Evolutionary conservation across 257 asterid genomes (phyloP), one percentile per base, ranked within the genome.

Genomic region (Rehmannia glutinosa): DNA sequence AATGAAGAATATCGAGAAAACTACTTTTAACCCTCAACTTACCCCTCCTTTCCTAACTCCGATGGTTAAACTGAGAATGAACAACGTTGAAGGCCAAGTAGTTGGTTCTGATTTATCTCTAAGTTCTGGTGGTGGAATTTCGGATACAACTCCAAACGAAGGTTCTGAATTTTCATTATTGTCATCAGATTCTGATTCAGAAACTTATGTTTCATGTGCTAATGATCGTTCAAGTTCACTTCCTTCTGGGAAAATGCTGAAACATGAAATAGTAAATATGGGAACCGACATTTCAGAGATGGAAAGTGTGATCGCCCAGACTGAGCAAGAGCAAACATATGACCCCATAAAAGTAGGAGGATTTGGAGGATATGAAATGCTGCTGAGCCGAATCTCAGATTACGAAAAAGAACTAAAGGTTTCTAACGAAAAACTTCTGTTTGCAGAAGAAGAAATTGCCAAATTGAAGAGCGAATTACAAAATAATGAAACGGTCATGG

Each of bases 121-220:
- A 51, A 83, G 86, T 82, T 82, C 90, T 24, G 85, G 84, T 25
- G 78, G 87, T 63, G 86, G 84, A 56, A 79, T 72, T 65, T 91
- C 83, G 1, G 83, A 75, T 33, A 50, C 53, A 24, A 84, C 91
- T 41, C 84, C 75, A 42, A 72, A 77, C 35, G 87, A 64, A 65
- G 83, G 78, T 66, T 86, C 85, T 38, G 80, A 83, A 51, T 84
- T 77, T 64, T 81, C 88, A 30, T 16, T 64, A 25, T 15, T 77
- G 68, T 89, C 88, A 21, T 82, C 95, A 1, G 97, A 89, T 77
- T 89, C 91, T 47, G 98, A 92, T 75, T 76, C 88, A 8, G 98
- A 87, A 53, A 75, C 91, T 28, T 85, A 38, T 28, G 50, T 72
- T 66, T 62, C 73, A 8, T 76, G 86, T 66, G 63, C 77, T 19